Evolutionary conservation across 169 alveolate genomes (phyloP), one percentile per base, ranked within the genome.

Genomic region (Plasmodium fragile): DNA sequence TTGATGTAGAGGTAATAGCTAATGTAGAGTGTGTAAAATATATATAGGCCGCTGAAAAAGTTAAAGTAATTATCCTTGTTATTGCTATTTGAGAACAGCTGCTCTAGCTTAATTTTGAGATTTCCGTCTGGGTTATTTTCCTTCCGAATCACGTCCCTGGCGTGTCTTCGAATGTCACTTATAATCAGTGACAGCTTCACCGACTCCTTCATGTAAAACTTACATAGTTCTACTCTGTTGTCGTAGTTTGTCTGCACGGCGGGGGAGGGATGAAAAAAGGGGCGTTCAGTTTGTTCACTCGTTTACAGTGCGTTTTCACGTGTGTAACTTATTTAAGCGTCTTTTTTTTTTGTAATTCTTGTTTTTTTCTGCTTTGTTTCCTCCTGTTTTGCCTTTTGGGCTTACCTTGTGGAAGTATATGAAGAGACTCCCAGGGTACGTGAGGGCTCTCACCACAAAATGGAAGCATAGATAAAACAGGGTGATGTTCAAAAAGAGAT

Each of bases 381-480:
- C 70, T 8, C 22, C 16, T 7, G 6, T 82, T 59, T 82, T n/a
- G n/a, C 13, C n/a, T 39, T 72, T 41, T 11, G 0, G 73, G 2
- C 32, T 77, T 49, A 89, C 94, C 94, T 89, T 89, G 39, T 89
- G 69, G 39, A 49, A 69, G 81, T 59, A 89, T 30, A 89, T 43
- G 55, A 79, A 69, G 73, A 89, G 69, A 41, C 94, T 89, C 71
- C 94, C 94, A 3, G 94, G 94, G 75, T 89, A 89, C 8, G 94
- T 45, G 45, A 89, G 71, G 49, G 94, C 94, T 55, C 94, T 78
- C 52, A 89, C 90, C 41, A 89, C 39, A 79, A 89, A 89, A 43
- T 89, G 85, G 55, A 89, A 89, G n/a, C 94, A 89, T 77, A 89
- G 13, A 55, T 89, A 89, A 72, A 89, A 79, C 72, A 89, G 13